Conservation (phyloP, 352 stramenopile genomes). For the Phytopythium aichiense region DNA sequence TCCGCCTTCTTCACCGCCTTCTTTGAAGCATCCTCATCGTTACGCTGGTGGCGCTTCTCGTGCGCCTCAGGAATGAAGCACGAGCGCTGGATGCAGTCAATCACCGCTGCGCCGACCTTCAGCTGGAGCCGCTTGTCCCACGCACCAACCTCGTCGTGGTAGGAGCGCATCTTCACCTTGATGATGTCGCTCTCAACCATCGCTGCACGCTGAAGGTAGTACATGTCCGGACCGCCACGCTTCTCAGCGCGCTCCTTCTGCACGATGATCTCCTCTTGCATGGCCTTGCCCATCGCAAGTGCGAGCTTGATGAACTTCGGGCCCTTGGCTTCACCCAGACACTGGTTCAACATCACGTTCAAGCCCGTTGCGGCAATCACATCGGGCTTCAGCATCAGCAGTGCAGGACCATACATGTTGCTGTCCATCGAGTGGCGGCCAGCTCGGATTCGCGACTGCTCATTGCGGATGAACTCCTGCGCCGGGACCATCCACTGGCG, state of each 20-base stretch:
- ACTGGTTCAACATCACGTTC: constrained; percentile 73
- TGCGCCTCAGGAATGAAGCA: constrained; percentile 53
- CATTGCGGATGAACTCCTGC: constrained; percentile 35
- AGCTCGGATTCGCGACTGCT: constrained; percentile 47
- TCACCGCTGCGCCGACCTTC: constrained; percentile 83
- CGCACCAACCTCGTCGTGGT: constrained; percentile 66
- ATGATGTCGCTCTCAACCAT: constrained; percentile 30
- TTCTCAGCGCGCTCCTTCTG: constrained; percentile 41
- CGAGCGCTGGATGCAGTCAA: constrained; percentile 78
- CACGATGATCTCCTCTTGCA: constrained; percentile 73
- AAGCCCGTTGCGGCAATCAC: constrained; percentile 55
- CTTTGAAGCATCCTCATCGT: constrained; percentile 9
- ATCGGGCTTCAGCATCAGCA: constrained; percentile 56
- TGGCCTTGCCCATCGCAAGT: constrained; percentile 63
- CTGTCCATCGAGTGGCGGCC: constrained; percentile 65
- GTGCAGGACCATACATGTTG: constrained; percentile 63
- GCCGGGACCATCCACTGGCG: constrained; percentile 50
- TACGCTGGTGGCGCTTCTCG: neutral
- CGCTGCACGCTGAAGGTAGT: constrained; percentile 23
- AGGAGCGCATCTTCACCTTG: constrained; percentile 43
- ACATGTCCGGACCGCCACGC: constrained; percentile 22
- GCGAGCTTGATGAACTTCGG: constrained; percentile 83
- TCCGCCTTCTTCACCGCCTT: constrained; percentile 19
- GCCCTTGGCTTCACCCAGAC: constrained; percentile 54
- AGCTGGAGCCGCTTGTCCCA: constrained; percentile 89